Percentiles rank a stretch among this genome's conserved stretches.
Evolutionary conservation across 192 early-diverging fungal species (phyloP).

Genomic region (Helicostylum pulchrum): DNA sequence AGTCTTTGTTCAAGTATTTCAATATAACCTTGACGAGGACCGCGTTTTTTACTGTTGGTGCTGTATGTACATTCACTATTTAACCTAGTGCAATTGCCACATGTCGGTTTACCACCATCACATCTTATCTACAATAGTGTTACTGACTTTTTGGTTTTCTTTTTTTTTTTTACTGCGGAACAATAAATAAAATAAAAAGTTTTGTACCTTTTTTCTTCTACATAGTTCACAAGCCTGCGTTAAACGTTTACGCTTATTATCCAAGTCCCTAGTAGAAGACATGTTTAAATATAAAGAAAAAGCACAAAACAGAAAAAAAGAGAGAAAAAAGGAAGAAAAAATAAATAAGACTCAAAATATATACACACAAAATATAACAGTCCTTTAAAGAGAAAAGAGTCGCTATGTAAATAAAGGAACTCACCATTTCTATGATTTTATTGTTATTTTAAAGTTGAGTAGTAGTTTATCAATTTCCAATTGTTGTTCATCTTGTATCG

Average conservation of each 20-base stretch:
- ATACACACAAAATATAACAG: not conserved
- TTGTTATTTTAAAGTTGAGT: too few relatives aligned
- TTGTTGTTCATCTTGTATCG: too few relatives aligned
- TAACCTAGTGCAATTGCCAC: constrained; percentile 74
- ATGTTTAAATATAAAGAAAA: too few relatives aligned
- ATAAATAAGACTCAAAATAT: not conserved
- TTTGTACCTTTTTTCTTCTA: constrained; percentile 64
- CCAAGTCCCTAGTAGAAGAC: not conserved
- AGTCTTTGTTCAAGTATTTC: constrained; percentile 72
- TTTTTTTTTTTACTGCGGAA: not conserved
- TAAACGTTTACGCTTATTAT: constrained; percentile 56
- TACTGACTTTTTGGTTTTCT: not conserved
- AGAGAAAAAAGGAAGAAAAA: not conserved
- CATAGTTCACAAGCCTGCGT: constrained; percentile 74
- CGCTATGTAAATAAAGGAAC: too few relatives aligned
- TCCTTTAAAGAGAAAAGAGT: not conserved
- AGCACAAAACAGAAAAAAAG: too few relatives aligned
- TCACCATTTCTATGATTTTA: too few relatives aligned
- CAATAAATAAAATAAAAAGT: not conserved
- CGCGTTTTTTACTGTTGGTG: constrained; percentile 84
- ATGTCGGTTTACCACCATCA: constrained; percentile 77
- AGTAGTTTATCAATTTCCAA: too few relatives aligned
- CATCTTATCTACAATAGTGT: constrained; percentile 60
- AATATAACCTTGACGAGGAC: constrained; percentile 80
- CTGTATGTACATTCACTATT: constrained; percentile 72